Evolutionary conservation across 2,329 filamentous ascomycete species (phyloP).

Genomic region (Ciborinia camelliae): DNA sequence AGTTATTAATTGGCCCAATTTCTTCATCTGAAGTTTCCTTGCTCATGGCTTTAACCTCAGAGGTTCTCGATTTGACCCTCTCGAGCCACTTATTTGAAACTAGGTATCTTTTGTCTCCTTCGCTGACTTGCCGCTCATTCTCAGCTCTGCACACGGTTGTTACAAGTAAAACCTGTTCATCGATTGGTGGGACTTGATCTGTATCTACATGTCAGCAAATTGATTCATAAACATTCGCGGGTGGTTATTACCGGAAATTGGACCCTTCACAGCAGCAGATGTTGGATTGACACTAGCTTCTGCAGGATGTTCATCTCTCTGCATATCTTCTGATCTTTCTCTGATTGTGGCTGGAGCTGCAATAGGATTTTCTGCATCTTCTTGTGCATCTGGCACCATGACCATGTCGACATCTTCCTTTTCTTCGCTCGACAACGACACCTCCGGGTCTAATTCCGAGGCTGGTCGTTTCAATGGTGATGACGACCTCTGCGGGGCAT

Average conservation of each 20-base stretch:
- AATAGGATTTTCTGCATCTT: constrained; percentile 19
- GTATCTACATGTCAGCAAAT: constrained; percentile 3
- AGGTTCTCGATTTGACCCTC: constrained; percentile 64
- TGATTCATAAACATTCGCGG: not conserved
- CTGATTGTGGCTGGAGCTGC: constrained; percentile 18
- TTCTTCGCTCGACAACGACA: constrained; percentile 26
- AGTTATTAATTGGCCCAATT: constrained; percentile 78
- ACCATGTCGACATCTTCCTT: constrained; percentile 39
- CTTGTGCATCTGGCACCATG: constrained; percentile 23
- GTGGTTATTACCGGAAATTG: constrained; percentile 3
- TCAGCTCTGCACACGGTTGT: constrained; percentile 56
- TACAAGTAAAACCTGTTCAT: constrained; percentile 73
- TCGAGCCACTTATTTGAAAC: constrained; percentile 78
- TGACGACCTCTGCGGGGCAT: constrained; percentile 57
- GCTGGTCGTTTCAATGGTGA: constrained; percentile 63
- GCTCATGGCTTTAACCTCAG: constrained; percentile 53
- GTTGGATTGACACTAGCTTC: not conserved
- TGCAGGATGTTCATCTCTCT: constrained; percentile 21
- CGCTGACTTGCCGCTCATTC: constrained; percentile 49
- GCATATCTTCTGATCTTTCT: constrained; percentile 31
- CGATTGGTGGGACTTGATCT: constrained; percentile 46
- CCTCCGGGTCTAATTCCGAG: constrained; percentile 39
- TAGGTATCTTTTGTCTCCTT: constrained; percentile 72
- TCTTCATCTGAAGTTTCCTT: constrained; percentile 60
- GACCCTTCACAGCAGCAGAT: constrained; percentile 16